Conservation (phyloP, 176 grass and related monocot genomes). For the Leersia perrieri region DNA sequence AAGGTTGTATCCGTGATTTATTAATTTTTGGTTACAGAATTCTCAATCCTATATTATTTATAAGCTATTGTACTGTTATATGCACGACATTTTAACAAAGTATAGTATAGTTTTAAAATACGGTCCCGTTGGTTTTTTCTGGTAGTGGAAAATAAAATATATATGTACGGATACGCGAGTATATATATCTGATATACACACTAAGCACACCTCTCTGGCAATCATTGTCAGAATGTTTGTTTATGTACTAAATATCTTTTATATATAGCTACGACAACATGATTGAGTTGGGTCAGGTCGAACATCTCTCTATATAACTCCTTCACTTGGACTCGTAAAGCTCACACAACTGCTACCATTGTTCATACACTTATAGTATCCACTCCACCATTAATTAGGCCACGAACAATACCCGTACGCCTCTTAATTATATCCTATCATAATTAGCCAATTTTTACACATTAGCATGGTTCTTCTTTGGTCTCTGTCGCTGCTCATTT, state of each 20-base stretch:
- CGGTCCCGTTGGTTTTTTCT: neutral
- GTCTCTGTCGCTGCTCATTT: neutral
- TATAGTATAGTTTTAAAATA: neutral
- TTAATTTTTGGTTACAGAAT: neutral
- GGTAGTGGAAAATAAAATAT: neutral
- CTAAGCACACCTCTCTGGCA: neutral
- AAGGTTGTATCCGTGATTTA: neutral
- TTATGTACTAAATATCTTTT: neutral
- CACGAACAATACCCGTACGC: neutral
- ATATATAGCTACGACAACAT: neutral
- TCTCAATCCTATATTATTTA: neutral
- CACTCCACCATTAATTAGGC: neutral
- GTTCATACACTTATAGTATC: neutral
- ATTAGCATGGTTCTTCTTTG: neutral
- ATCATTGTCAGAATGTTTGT: neutral
- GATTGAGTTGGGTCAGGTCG: neutral
- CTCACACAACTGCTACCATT: neutral
- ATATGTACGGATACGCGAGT: neutral
- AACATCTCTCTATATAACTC: neutral
- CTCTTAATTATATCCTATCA: neutral
- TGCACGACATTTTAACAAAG: neutral
- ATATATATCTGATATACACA: neutral
- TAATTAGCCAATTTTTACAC: neutral
- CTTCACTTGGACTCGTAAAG: neutral
- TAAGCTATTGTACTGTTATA: neutral